Evolutionary conservation across 257 asterid species (phyloP).

Genomic region (Solanum pinnatisectum): DNA sequence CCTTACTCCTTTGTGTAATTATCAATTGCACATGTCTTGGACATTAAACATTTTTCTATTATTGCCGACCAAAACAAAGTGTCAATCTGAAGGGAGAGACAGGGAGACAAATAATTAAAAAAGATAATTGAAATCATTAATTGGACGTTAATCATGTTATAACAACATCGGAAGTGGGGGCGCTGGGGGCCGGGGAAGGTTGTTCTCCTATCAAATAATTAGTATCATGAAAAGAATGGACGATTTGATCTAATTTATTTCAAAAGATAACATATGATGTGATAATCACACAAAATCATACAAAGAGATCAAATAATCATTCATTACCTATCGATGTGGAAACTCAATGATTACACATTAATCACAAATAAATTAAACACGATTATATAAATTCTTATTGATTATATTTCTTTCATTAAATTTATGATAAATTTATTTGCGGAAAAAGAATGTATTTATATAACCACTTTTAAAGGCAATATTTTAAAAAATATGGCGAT

Average conservation of each 20-base stretch:
- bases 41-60: not conserved
- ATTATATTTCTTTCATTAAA: no score
- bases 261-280: no score
- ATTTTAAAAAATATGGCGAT: not conserved
- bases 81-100: not conserved
- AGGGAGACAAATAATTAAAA: not conserved
- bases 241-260: no score
- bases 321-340: not conserved
- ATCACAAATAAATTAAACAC: no score
- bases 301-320: not conserved
- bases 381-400: no score
- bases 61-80: constrained; percentile 2
- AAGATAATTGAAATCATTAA: not conserved
- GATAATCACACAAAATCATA: not conserved
- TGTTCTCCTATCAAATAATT: not conserved
- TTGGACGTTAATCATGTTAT: not conserved
- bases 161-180: not conserved
- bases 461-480: not conserved
- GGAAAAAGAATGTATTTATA: no score
- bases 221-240: no score
- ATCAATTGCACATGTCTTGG: not conserved
- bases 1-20: not conserved
- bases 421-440: not conserved
- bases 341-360: not conserved
- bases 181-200: not conserved